A percentile compares a stretch with the other conserved stretches of the same genome.
Conservation (phyloP, 2,329 filamentous ascomycete genomes). For the Cladosporium sp. region DNA sequence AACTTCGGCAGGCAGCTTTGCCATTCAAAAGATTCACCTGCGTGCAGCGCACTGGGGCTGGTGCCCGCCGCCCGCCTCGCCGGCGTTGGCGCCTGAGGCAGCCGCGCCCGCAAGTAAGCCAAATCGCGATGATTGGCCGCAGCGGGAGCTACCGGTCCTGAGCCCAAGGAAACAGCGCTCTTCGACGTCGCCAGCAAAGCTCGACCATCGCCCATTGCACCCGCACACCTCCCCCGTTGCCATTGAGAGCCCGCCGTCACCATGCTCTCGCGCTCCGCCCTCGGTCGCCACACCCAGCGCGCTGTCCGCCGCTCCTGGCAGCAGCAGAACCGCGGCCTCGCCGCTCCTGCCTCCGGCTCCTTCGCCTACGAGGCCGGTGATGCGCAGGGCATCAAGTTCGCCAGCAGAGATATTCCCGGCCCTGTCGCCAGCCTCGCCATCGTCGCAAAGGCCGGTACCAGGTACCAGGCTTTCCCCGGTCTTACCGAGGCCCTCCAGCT, state of each 20-base stretch:
- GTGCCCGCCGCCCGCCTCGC: background rate
- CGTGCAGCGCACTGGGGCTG: background rate
- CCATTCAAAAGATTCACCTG: conserved; percentile 9
- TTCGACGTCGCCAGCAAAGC: background rate
- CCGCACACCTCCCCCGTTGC: conserved; percentile 6
- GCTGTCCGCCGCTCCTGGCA: conserved; percentile 55
- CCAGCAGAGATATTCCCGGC: conserved; percentile 80
- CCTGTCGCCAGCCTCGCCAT: conserved; percentile 87
- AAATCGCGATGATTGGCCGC: background rate
- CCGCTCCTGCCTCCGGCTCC: conserved; percentile 63
- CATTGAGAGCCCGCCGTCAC: conserved; percentile 16
- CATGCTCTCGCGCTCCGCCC: conserved; percentile 63
- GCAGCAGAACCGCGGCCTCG: conserved; percentile 54
- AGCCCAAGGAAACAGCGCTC: background rate
- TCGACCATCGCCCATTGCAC: conserved; percentile 11
- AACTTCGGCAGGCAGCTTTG: conserved; percentile 1
- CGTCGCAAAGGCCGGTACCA: conserved; percentile 88
- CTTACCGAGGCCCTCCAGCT: conserved; percentile 84
- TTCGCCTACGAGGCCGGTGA: conserved; percentile 85
- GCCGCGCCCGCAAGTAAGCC: background rate
- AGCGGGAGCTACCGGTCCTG: background rate
- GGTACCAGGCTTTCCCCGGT: conserved; percentile 85
- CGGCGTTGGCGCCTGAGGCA: too few species aligned
- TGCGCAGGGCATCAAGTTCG: conserved; percentile 83
- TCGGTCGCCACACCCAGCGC: conserved; percentile 58